A percentile compares a stretch with the other conserved stretches of the same genome.
Conservation (phyloP, 2,329 filamentous ascomycete species). For the Triangularia verruculosa region DNA sequence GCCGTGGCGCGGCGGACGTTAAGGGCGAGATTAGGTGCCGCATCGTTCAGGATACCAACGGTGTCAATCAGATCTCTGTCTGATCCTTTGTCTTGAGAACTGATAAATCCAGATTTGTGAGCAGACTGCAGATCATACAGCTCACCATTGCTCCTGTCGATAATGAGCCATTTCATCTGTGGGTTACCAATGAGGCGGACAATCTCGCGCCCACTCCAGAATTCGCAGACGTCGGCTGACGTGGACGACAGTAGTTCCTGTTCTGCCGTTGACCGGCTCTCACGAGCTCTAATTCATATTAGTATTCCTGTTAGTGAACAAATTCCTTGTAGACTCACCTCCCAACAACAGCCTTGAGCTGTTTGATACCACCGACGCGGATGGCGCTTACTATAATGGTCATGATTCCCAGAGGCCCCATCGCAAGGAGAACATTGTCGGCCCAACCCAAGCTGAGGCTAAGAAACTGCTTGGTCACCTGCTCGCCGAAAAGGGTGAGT, state of each 20-base stretch:
- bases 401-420: background rate
- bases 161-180: background rate
- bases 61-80: no score
- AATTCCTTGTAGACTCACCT: background rate
- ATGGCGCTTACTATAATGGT: slow-evolving; percentile 3
- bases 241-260: background rate
- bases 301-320: background rate
- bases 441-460: slow-evolving; percentile 31
- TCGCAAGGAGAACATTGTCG: background rate
- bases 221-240: background rate
- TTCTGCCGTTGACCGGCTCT: background rate
- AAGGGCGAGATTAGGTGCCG: background rate
- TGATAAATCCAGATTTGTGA: background rate
- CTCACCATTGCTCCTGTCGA: background rate
- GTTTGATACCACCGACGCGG: background rate
- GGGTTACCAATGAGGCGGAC: background rate
- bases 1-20: background rate
- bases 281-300: background rate
- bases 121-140: background rate
- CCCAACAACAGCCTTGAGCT: background rate
- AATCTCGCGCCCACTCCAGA: background rate
- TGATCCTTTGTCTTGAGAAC: background rate
- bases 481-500: slow-evolving; percentile 39
- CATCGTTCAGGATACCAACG: background rate
- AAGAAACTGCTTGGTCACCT: slow-evolving; percentile 39